These are phyloP conservation scores for Chrysanthemum seticuspe DNA, from an alignment of 129 eudicot species.

Conservation along the genomic window DNA sequence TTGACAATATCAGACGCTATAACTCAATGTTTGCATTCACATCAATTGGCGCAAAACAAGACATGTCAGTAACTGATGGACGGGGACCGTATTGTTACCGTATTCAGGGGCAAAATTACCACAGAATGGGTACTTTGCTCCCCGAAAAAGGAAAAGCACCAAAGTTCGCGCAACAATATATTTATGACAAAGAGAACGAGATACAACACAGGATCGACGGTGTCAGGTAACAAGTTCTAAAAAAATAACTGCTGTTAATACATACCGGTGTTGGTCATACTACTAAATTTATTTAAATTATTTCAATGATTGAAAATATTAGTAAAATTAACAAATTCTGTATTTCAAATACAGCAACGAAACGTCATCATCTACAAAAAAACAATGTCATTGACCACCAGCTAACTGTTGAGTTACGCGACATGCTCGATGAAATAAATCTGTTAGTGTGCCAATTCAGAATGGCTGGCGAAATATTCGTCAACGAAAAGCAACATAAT, in stretches of 20 bases:
- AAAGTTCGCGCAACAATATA: not conserved
- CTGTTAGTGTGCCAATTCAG: not conserved
- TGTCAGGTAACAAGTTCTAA: not conserved
- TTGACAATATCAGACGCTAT: not conserved
- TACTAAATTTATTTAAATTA: not conserved
- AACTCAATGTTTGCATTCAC: too few relatives aligned
- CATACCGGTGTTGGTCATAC: too few relatives aligned
- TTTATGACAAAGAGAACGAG: not conserved
- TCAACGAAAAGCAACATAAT: not conserved
- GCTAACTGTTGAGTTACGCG: not conserved
- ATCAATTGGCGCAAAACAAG: too few relatives aligned
- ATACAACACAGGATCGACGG: not conserved
- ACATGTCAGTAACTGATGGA: too few relatives aligned
- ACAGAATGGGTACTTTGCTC: not conserved
- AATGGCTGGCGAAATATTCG: not conserved
- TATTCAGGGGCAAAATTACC: not conserved
- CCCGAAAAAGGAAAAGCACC: not conserved
- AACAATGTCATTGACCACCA: not conserved
- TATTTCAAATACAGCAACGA: not conserved
- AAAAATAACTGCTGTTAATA: not conserved
- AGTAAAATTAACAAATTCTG: too few relatives aligned
- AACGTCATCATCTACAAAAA: not conserved
- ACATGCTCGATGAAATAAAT: not conserved
- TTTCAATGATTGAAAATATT: too few relatives aligned
- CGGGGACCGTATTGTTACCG: not conserved